phyloP scores from a whole-genome alignment of 805 yeast species.

The Starmerella geochares region DNA sequence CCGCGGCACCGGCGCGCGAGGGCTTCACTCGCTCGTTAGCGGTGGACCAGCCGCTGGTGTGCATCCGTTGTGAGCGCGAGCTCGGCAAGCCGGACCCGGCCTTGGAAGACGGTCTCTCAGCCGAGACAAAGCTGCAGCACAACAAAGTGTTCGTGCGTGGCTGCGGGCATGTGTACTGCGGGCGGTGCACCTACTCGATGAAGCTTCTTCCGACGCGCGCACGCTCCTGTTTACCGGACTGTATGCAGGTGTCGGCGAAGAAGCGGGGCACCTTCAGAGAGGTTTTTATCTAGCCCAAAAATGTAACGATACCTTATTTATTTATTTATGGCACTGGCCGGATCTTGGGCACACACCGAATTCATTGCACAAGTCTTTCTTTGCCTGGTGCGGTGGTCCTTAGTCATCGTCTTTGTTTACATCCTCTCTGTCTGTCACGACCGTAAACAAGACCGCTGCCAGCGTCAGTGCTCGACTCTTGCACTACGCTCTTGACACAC shows the following conservation, averaged over 20 bases:
- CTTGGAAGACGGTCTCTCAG: constrained; percentile 2
- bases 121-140: neutral
- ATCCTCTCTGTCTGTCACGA: neutral
- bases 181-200: constrained; percentile 16
- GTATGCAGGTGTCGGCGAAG: constrained; percentile 5
- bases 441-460: neutral
- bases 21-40: constrained; percentile 14
- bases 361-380: too few relatives aligned
- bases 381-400: neutral
- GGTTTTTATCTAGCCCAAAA: constrained; percentile 9
- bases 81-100: constrained; percentile 11
- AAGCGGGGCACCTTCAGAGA: constrained; percentile 15
- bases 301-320: neutral
- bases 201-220: neutral
- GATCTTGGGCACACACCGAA: too few relatives aligned
- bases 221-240: constrained; percentile 14
- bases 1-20: constrained; percentile 8
- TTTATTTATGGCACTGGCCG: too few relatives aligned
- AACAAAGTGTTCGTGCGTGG: constrained; percentile 18
- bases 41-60: constrained; percentile 9
- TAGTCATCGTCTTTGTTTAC: constrained; percentile 5
- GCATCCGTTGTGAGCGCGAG: constrained; percentile 13
- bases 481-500: too few relatives aligned
- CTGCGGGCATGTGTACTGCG: constrained; percentile 23
- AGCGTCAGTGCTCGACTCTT: too few relatives aligned